These are phyloP conservation scores for Phytophthora syringae DNA, from an alignment of 352 stramenopile genomes.

Conservation along the genomic window DNA sequence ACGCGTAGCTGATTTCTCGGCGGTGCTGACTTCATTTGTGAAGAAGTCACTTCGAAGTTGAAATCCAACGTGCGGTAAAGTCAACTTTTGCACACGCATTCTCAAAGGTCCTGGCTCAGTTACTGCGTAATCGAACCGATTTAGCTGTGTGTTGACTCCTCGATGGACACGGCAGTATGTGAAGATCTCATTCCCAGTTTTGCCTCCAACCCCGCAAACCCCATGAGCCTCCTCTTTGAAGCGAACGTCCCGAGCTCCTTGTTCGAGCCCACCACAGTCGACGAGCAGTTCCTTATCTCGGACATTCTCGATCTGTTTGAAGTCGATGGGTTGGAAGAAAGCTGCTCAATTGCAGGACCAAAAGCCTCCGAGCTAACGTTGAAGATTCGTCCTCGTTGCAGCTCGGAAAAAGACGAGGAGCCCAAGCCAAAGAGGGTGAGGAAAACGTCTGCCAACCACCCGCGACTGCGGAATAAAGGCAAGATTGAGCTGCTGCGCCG, in stretches of 20 bases:
- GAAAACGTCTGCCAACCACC: constrained; percentile 1
- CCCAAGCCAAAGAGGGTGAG: constrained; percentile 10
- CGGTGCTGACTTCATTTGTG: no score
- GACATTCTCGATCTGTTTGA: constrained; percentile 24
- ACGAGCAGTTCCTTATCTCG: constrained; percentile 5
- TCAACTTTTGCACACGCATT: constrained; percentile 25
- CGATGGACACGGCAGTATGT: neutral
- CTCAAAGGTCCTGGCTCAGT: constrained; percentile 1
- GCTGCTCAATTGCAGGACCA: neutral
- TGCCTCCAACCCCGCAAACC: neutral
- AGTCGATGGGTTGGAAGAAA: constrained; percentile 4
- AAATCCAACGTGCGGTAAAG: constrained; percentile 11
- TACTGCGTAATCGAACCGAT: constrained; percentile 15
- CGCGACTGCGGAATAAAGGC: constrained; percentile 32
- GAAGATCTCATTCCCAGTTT: constrained; percentile 15
- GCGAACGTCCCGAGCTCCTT: constrained; percentile 11
- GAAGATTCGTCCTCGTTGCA: constrained; percentile 7
- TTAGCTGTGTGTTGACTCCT: constrained; percentile 23
- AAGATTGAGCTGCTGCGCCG: constrained; percentile 29
- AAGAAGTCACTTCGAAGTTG: no score
- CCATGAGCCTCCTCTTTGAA: constrained; percentile 24
- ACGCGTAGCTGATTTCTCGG: no score
- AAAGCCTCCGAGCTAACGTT: neutral
- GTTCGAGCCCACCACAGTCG: constrained; percentile 8
- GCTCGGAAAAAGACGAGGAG: neutral